These are phyloP conservation scores for Triticum timopheevii DNA, from an alignment of 176 grass and related monocot species.

Conservation along the genomic window DNA sequence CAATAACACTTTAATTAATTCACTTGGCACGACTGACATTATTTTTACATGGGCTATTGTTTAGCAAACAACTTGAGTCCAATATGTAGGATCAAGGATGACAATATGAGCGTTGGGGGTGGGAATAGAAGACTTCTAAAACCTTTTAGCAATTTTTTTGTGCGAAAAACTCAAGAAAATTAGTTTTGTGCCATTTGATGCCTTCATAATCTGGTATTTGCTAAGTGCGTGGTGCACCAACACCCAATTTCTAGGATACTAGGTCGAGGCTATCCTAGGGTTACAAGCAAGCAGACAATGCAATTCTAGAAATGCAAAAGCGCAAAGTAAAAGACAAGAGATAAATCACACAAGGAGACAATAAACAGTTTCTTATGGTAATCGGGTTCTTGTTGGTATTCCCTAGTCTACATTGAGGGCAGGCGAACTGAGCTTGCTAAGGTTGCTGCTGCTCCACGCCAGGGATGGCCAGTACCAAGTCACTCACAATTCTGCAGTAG, in stretches of 20 bases:
- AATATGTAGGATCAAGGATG: background rate
- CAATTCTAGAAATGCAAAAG: background rate
- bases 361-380: background rate
- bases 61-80: background rate
- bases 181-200: background rate
- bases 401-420: background rate
- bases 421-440: background rate
- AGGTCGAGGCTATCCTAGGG: background rate
- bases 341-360: background rate
- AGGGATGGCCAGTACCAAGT: background rate
- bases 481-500: background rate
- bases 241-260: background rate
- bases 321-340: background rate
- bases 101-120: background rate
- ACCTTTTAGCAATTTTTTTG: background rate
- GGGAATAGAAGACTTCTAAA: background rate
- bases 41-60: background rate
- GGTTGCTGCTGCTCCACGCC: background rate
- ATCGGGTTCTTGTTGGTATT: background rate
- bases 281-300: background rate
- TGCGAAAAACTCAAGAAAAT: background rate
- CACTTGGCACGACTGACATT: constrained; percentile 1
- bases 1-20: background rate
- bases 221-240: background rate
- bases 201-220: background rate